These are phyloP conservation scores for Penicillium pulvis DNA, from an alignment of 495 filamentous ascomycete genomes.

Conservation along the genomic window DNA sequence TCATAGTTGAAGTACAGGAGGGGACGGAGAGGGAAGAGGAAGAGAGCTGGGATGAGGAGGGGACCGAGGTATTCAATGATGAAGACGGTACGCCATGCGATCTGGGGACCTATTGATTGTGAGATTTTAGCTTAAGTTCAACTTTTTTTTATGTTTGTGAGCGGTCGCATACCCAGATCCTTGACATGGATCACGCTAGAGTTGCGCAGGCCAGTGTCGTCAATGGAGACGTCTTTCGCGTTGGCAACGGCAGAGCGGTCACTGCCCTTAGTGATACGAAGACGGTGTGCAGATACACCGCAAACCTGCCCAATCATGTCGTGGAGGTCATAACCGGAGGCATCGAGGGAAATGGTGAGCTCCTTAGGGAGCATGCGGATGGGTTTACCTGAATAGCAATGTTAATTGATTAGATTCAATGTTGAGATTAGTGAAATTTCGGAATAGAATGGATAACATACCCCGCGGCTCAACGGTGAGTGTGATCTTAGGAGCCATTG, in stretches of 20 bases:
- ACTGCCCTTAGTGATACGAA: conserved; percentile 70
- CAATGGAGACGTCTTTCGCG: conserved; percentile 62
- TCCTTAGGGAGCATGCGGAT: conserved; percentile 72
- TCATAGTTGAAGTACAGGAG: conserved; percentile 68
- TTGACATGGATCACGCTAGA: conserved; percentile 82
- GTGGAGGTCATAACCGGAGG: conserved; percentile 66
- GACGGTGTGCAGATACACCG: conserved; percentile 58
- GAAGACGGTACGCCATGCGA: conserved; percentile 92
- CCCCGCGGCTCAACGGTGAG: conserved; percentile 44
- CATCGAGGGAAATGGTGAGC: conserved; percentile 60
- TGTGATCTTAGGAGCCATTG: conserved; percentile 41
- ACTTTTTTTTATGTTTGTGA: background rate
- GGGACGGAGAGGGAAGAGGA: conserved; percentile 68
- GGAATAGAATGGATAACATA: conserved; percentile 23
- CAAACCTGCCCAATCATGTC: conserved; percentile 54
- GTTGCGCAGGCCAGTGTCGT: conserved; percentile 65
- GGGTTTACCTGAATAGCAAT: conserved; percentile 51
- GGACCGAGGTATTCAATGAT: conserved; percentile 93
- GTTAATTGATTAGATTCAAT: conserved; percentile 1
- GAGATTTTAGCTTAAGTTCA: background rate
- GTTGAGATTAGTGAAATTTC: too few species aligned
- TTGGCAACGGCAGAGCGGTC: conserved; percentile 71
- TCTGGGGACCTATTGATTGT: conserved; percentile 71
- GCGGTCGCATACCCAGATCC: conserved; percentile 72
- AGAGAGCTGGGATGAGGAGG: conserved; percentile 81